Evolutionary conservation across 1,139 yeast genomes (phyloP).

Genomic region (Kodamaea plutei): DNA sequence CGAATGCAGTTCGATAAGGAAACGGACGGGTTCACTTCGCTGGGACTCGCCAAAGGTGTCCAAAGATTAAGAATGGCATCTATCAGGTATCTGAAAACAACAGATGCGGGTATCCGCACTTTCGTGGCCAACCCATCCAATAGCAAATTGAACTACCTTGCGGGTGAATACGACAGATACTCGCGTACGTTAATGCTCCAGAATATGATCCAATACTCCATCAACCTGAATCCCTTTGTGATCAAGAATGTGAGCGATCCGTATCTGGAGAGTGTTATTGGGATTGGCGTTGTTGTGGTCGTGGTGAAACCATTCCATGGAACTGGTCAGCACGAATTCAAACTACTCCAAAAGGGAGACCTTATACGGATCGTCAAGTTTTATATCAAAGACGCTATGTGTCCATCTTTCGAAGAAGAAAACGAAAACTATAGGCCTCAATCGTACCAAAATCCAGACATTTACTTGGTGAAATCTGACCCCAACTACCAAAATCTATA

Average conservation of each 20-base stretch:
- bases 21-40: neutral
- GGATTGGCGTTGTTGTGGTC: constrained; percentile 35
- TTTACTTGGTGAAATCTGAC: constrained; percentile 8
- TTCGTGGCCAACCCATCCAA: constrained; percentile 15
- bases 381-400: constrained; percentile 19
- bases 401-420: no score
- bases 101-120: no score
- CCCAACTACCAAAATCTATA: constrained; percentile 19
- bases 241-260: constrained; percentile 29
- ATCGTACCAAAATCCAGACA: no score
- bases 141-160: constrained; percentile 11
- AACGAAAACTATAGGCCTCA: no score
- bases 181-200: constrained; percentile 29
- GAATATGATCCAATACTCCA: constrained; percentile 17
- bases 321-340: constrained; percentile 20
- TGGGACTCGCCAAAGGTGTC: no score
- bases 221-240: constrained; percentile 10
- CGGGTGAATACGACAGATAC: constrained; percentile 23
- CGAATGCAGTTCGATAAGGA: constrained; percentile 1
- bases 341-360: constrained; percentile 31
- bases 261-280: constrained; percentile 23
- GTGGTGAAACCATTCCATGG: constrained; percentile 32
- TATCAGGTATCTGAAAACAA: no score
- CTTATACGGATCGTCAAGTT: constrained; percentile 29
- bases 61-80: no score